Conservation (phyloP, 1,139 yeast genomes). For the Kurtzmaniella natalensis region DNA sequence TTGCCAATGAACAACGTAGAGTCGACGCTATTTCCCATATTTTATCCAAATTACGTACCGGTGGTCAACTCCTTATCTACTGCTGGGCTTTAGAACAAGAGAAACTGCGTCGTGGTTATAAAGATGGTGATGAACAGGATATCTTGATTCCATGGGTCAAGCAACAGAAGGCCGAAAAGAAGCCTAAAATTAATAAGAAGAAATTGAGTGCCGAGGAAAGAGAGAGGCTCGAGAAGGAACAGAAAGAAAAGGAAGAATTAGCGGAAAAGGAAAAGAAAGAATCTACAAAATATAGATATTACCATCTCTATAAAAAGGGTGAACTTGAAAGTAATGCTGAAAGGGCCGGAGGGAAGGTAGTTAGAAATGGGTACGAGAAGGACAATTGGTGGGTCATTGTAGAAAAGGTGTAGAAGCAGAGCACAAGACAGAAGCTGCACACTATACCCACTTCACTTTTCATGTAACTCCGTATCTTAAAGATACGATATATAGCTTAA, state of each 20-base stretch:
- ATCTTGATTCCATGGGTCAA: slow-evolving; percentile 94
- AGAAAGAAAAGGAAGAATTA: slow-evolving; percentile 13
- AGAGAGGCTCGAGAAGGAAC: slow-evolving; percentile 7
- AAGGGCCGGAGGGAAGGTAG: slow-evolving; percentile 62
- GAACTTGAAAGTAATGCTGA: slow-evolving; percentile 70
- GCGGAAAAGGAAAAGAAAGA: slow-evolving; percentile 13
- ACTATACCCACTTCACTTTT: too few species aligned
- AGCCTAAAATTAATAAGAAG: slow-evolving; percentile 15
- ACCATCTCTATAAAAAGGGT: slow-evolving; percentile 80
- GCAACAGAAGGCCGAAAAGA: slow-evolving; percentile 38
- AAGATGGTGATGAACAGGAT: slow-evolving; percentile 88
- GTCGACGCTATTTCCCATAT: slow-evolving; percentile 69
- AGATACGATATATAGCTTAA: too few species aligned
- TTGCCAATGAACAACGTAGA: slow-evolving; percentile 79
- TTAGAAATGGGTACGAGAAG: slow-evolving; percentile 78
- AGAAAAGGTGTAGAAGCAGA: too few species aligned
- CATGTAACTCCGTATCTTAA: too few species aligned
- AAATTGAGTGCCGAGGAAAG: slow-evolving; percentile 5
- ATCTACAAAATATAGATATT: slow-evolving; percentile 71
- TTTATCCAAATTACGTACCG: slow-evolving; percentile 49
- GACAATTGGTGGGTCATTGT: slow-evolving; percentile 86
- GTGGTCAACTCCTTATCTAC: slow-evolving; percentile 74
- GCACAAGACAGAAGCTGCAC: too few species aligned
- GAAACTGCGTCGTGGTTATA: slow-evolving; percentile 79
- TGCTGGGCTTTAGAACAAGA: slow-evolving; percentile 98